These are phyloP conservation scores for Tuber aestivum DNA, from an alignment of 495 filamentous ascomycete genomes.

Conservation along the genomic window DNA sequence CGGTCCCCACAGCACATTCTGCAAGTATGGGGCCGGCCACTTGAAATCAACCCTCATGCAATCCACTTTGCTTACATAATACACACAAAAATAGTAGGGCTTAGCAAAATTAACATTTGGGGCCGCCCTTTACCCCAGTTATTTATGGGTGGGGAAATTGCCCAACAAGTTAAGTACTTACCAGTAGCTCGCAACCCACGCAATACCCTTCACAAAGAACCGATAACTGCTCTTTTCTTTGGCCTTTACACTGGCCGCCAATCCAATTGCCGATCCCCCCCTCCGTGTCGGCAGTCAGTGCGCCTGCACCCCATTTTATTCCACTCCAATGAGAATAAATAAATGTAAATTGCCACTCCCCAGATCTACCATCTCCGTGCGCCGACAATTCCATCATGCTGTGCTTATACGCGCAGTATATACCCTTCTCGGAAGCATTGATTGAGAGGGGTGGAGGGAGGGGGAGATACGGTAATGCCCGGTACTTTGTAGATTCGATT, in stretches of 20 bases:
- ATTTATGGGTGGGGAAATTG: not conserved
- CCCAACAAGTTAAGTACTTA: not conserved
- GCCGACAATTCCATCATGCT: not conserved
- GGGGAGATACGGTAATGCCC: not conserved
- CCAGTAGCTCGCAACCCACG: no score
- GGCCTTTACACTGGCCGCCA: not conserved
- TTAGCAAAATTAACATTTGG: no score
- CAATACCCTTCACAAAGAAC: not conserved
- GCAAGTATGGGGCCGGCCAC: no score
- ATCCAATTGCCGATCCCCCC: not conserved
- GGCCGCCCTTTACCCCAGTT: not conserved
- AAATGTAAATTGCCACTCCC: no score
- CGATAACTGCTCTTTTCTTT: no score
- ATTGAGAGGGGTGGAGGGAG: no score
- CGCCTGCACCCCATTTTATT: no score
- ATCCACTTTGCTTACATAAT: no score
- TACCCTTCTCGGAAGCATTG: not conserved
- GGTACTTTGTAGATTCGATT: not conserved
- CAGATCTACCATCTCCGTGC: not conserved
- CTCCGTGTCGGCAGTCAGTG: not conserved
- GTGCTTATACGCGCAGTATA: not conserved
- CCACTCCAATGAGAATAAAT: no score
- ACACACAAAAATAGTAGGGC: no score
- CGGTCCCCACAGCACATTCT: no score
- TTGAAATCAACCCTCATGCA: no score